Conservation (phyloP, 2,329 filamentous ascomycete genomes). For the Clonostachys rhizophaga region DNA sequence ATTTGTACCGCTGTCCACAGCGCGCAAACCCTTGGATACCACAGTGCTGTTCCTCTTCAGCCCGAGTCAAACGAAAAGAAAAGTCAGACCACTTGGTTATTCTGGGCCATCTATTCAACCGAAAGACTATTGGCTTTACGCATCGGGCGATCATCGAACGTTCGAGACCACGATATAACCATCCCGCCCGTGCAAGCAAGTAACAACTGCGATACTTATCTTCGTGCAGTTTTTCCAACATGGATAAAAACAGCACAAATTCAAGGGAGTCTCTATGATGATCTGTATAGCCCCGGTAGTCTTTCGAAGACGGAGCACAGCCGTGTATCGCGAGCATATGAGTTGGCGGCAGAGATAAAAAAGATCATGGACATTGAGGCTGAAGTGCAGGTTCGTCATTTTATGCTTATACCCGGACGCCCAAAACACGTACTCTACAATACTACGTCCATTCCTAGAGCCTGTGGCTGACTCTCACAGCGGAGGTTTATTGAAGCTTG, state of each 20-base stretch:
- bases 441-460: too few relatives aligned
- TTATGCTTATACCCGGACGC: too few relatives aligned
- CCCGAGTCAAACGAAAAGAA: not conserved
- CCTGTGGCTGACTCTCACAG: too few relatives aligned
- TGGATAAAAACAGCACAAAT: too few relatives aligned
- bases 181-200: not conserved
- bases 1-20: not conserved
- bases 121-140: slow-evolving; percentile 15
- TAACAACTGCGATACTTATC: not conserved
- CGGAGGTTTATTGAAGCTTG: too few relatives aligned
- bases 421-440: too few relatives aligned
- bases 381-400: too few relatives aligned
- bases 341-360: too few relatives aligned
- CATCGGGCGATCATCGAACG: slow-evolving; percentile 12
- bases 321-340: not conserved
- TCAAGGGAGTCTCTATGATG: not conserved
- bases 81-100: slow-evolving; percentile 5
- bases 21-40: not conserved
- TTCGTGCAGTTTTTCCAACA: too few relatives aligned
- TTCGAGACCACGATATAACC: slow-evolving; percentile 16
- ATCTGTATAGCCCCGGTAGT: not conserved
- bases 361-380: too few relatives aligned
- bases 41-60: slow-evolving; percentile 1
- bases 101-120: slow-evolving; percentile 14
- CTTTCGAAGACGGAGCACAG: not conserved